phyloP scores from a whole-genome alignment of 2,329 filamentous ascomycete species.

The Macrophomina pseudophaseolina region DNA sequence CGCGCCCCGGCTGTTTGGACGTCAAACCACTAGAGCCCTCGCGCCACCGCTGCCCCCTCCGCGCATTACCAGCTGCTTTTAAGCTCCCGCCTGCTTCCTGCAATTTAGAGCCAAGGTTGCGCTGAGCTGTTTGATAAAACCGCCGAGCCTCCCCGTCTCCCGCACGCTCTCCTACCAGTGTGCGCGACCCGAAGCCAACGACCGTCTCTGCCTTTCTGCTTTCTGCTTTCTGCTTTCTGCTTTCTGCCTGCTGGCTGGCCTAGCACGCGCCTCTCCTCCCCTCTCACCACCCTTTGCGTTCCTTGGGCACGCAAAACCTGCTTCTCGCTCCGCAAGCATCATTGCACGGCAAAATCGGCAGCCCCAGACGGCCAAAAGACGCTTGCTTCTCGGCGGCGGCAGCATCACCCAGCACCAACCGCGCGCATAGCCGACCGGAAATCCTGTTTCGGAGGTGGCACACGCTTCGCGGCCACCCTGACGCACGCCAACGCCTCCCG shows the following conservation, averaged over 20 bases:
- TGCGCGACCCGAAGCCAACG: background rate
- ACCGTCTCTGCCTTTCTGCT: background rate
- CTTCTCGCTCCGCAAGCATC: background rate
- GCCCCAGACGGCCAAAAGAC: background rate
- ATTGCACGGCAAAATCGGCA: background rate
- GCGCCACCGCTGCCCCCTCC: background rate
- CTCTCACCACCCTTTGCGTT: background rate
- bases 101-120: background rate
- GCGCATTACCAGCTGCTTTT: background rate
- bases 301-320: background rate
- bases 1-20: slow-evolving; percentile 3
- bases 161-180: background rate
- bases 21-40: background rate
- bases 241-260: slow-evolving; percentile 12
- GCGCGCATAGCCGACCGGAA: background rate
- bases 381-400: background rate
- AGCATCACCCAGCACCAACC: background rate
- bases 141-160: background rate
- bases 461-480: slow-evolving; percentile 1
- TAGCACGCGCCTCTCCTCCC: background rate
- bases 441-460: slow-evolving; percentile 21
- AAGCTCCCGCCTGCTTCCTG: background rate
- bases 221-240: too few relatives aligned
- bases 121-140: slow-evolving; percentile 8
- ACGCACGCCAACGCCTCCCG: background rate